Base-by-base conservation (phyloP, 2,329 filamentous ascomycete genomes). In the Diaporthe sp. region DNA sequence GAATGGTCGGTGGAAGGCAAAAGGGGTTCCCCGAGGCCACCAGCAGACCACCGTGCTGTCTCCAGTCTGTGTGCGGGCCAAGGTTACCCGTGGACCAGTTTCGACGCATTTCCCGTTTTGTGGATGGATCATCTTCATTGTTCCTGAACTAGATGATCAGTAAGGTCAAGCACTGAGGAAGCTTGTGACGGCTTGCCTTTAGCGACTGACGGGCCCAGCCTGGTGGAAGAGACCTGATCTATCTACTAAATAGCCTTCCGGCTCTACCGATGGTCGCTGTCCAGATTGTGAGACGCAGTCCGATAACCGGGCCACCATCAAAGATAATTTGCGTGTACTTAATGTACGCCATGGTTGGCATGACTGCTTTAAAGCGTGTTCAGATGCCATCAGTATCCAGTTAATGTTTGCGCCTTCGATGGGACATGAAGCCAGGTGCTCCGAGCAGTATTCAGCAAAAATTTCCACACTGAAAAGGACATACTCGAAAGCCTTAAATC, bases 91-190 rank as follows among this genome's bases (percentile, higher is more conserved):
- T 38, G 47, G 64, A 67, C 30, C 30, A 38, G 45, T 67, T 33
- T 33, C 33, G 45, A 67, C 30, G 33, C 64, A 67, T 52, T 52
- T 52, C 64, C 60, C 22, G 38, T 52, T 52, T n/a, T 28, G 45
- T 67, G 22, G 22, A 52, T 52, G 28, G 64, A n/a, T 52, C 42
- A 25, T 35, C 64, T 13, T 52, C 33, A 5, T 28, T 38, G 64
- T 67, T 52, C 64, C 61, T 67, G 61, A 35, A 52, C 47, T 67
- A 67, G 47, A 22, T 35, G 45, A 52, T 13, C 61, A 67, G 45
- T 52, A 28, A 17, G 8, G 7, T 25, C 30, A 50, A 38, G 15
- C 17, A 52, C 33, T 12, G 33, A 67, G 64, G 28, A 50, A 6
- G 19, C 17, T n/a, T 67, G 45, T 3, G 64, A 38, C 30, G 64